Evolutionary conservation across 2,329 filamentous ascomycete species (phyloP), one percentile per base, ranked within the genome.

Genomic region (Chaetomiaceae sp.): DNA sequence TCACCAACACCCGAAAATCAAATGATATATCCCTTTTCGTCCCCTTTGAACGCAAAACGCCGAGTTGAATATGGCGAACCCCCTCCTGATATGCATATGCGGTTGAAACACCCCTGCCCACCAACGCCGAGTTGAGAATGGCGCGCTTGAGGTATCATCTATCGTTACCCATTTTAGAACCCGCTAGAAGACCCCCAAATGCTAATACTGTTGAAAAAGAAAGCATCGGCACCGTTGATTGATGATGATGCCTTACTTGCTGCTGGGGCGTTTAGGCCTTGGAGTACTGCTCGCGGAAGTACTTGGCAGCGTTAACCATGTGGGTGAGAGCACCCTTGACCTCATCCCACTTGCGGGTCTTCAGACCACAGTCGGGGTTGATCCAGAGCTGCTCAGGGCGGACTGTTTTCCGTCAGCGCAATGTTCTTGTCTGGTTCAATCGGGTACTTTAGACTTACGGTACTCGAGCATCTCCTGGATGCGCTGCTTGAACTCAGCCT

Each of bases 271-370:
- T 46, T 61, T 62, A 63, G 40, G 59, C 61, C 60, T 63, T 60
- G 72, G 83, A 71, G 77, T 95, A 87, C 82, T 96, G 90, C 75
- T 86, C 75, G 72, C 94, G 92, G 90, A 85, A 97, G 81, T 78
- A 86, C 84, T 96, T 96, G 80, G 94, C 92, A 54, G 94, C 94
- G 73, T 92, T 91, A 76, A 99, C 92, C 90, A 99, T 87, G 86
- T 96, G 96, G 78, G 78, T 78, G 70, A 99, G 79, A 55, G 92
- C 89, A 70, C 90, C 90, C 87, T 96, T 97, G 75, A 91, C 96
- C 85, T 99, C 92, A 75, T 87, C 84, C 92, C 94, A 97, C 80
- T 95, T 88, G 67, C 94, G 89, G 65, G 94, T 99, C 90, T 99
- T 99, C 57, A 99, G 85, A 80, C 94, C 94, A 71, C 94, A 99